Percentiles rank a stretch among this genome's conserved stretches.
These are phyloP conservation scores for Geotrichum ghanense DNA, from an alignment of 805 yeast genomes.

Conservation along the genomic window DNA sequence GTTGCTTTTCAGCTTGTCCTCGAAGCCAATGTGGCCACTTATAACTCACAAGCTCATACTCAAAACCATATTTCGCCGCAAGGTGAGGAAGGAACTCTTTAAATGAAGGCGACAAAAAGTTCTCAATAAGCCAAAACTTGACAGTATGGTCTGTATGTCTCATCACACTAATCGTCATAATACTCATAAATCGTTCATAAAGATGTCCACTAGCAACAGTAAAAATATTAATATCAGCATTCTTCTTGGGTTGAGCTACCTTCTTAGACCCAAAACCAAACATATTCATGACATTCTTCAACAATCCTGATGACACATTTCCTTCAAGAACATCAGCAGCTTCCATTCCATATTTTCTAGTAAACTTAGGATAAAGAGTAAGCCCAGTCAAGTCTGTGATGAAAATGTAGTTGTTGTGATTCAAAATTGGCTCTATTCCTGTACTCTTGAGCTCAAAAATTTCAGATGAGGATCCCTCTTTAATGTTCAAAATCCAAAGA, in stretches of 20 bases:
- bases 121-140: constrained; percentile 80
- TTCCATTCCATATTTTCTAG: constrained; percentile 32
- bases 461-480: constrained; percentile 31
- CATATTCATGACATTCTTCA: constrained; percentile 9
- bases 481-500: constrained; percentile 41
- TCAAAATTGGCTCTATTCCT: constrained; percentile 3
- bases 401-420: constrained; percentile 10
- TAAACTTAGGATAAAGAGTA: constrained; percentile 35
- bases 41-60: constrained; percentile 69
- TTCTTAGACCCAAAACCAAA: constrained; percentile 5
- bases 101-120: constrained; percentile 64
- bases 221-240: constrained; percentile 67
- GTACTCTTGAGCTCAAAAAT: constrained; percentile 28
- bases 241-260: constrained; percentile 14
- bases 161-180: constrained; percentile 75
- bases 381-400: constrained; percentile 37
- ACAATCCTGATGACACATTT: constrained; percentile 6
- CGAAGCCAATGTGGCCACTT: constrained; percentile 92
- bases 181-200: constrained; percentile 61
- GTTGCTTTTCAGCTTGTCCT: constrained; percentile 62
- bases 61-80: constrained; percentile 48
- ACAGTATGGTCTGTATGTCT: constrained; percentile 50
- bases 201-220: constrained; percentile 74
- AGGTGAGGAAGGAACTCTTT: constrained; percentile 46
- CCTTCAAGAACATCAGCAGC: constrained; percentile 15